Evolutionary conservation across 2,329 filamentous ascomycete genomes (phyloP), one percentile per base, ranked within the genome.

Genomic region (Juglanconis juglandina): DNA sequence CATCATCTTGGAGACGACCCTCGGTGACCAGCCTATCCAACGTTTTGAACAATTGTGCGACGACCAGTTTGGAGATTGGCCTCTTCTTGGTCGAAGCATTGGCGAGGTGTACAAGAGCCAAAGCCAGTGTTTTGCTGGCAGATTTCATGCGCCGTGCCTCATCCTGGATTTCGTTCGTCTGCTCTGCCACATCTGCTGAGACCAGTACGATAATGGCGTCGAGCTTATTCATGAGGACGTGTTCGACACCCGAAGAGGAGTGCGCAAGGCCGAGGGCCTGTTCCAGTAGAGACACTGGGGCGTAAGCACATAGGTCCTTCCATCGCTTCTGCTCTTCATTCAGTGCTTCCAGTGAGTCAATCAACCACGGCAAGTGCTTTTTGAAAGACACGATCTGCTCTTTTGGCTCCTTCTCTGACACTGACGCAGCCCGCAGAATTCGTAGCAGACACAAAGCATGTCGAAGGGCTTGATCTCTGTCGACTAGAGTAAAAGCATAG

Each of bases 261-360:
- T 49, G 11, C 53, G 34, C 42, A 24, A 52, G n/a, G 17, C 73
- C 70, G 13, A 80, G 59, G 3, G 72, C 69, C 44, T 58, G 50
- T 46, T 76, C 71, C 4, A 82, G 67, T 2, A 77, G 64, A 9
- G 71, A 63, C 8, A 75, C 66, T 4, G 77, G 66, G 24, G 72
- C 71, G 42, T 65, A 68, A 14, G 68, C 68, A 58, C 67, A 66
- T 50, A 66, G 42, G 44, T 68, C 56, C 42, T 72, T 71, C 72
- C 78, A 76, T 63, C 70, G 69, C 35, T 71, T 73, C 60, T 78
- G 76, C 10, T 73, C 68, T 24, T 72, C 67, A 53, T 77, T 73
- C 35, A 83, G 68, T 47, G 76, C 73, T 41, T 79, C 72, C 63
- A 79, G 70, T 6, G 75, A 74, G 66, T 85, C 82, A 60, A 83